Percentiles rank a stretch among this genome's conserved stretches.
Evolutionary conservation across 2,329 filamentous ascomycete species (phyloP).

Genomic region (Penicillium thymicola): DNA sequence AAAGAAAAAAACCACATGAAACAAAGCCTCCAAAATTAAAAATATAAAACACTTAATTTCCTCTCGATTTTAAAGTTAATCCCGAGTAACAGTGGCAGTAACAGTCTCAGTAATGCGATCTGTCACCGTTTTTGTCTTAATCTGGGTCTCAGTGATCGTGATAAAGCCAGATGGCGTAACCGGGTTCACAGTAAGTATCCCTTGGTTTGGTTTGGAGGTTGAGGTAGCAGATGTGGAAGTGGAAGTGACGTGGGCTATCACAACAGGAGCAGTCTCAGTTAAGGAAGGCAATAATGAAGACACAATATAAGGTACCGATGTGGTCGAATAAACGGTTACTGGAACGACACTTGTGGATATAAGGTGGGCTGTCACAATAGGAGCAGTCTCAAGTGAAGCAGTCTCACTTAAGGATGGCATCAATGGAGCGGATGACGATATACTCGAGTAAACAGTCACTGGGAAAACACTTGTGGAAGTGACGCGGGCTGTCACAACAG

Average conservation of each 20-base stretch:
- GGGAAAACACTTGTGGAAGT: conserved; percentile 1
- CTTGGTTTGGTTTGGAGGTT: not conserved
- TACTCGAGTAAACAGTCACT: not conserved
- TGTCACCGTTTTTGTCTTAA: conserved; percentile 17
- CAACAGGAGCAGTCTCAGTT: not conserved
- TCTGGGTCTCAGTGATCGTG: conserved; percentile 11
- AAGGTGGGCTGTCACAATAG: not conserved
- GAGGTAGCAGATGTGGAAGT: not conserved
- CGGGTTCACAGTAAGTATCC: conserved; percentile 11
- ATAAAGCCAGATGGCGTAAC: conserved; percentile 15
- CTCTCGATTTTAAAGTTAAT: not conserved
- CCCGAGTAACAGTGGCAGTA: conserved; percentile 5
- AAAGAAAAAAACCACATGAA: not conserved
- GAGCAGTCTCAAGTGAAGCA: not conserved
- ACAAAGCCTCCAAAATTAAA: not conserved
- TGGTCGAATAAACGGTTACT: not conserved
- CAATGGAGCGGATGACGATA: not conserved
- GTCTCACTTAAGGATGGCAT: not conserved
- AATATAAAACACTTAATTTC: not conserved
- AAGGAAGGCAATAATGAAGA: not conserved
- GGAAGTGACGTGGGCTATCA: not conserved
- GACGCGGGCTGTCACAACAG: not conserved
- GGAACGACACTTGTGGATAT: not conserved
- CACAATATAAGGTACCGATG: not conserved
- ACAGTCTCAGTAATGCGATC: conserved; percentile 9